These are phyloP conservation scores for Mucuna pruriens DNA, from an alignment of 306 rosid genomes.

Conservation along the genomic window DNA sequence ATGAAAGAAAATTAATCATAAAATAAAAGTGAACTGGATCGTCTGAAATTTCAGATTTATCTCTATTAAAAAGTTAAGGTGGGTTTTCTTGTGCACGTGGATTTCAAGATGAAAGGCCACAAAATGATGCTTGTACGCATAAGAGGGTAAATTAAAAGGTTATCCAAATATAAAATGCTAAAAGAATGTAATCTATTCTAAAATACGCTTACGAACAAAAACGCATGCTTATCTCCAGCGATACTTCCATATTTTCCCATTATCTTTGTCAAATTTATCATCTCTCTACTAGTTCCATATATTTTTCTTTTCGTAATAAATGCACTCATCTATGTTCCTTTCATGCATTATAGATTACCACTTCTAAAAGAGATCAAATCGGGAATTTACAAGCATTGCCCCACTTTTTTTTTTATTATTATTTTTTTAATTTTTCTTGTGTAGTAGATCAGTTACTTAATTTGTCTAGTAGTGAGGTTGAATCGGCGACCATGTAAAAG, in stretches of 20 bases:
- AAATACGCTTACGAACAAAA: conserved; percentile 40
- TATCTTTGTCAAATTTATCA: conserved; percentile 38
- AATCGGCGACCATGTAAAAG: conserved; percentile 7
- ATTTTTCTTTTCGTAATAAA: conserved; percentile 42
- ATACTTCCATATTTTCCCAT: conserved; percentile 32
- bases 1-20: conserved; percentile 43
- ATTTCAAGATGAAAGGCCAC: conserved; percentile 44
- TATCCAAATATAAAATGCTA: conserved; percentile 23
- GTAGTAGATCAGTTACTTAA: neutral
- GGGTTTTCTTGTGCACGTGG: conserved; percentile 40
- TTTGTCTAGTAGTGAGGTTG: conserved; percentile 21
- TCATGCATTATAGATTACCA: conserved; percentile 33
- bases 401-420: conserved; percentile 12
- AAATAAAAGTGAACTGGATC: conserved; percentile 34
- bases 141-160: conserved; percentile 23
- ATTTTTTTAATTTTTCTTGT: neutral
- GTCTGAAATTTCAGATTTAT: conserved; percentile 25
- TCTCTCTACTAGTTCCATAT: conserved; percentile 19
- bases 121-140: conserved; percentile 58
- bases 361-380: conserved; percentile 33
- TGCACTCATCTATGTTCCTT: conserved; percentile 25
- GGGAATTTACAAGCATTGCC: conserved; percentile 14
- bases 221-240: conserved; percentile 33
- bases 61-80: conserved; percentile 30
- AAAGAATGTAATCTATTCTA: conserved; percentile 38